These are phyloP conservation scores for Papiliotrema flavescens DNA, from an alignment of 1,284 basidiomycete species.

Conservation along the genomic window DNA sequence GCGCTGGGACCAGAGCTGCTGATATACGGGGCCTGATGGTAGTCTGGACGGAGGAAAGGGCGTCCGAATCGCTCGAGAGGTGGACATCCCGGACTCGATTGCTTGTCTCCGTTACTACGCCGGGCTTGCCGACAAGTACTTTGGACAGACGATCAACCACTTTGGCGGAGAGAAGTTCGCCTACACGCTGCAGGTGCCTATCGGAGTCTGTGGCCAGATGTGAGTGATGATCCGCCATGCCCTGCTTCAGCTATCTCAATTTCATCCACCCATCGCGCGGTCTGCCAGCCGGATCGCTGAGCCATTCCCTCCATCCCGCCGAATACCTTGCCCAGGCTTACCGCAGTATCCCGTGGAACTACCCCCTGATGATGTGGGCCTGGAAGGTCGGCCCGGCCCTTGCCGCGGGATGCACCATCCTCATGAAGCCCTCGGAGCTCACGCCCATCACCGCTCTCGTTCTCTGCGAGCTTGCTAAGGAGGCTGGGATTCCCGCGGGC, in stretches of 20 bases:
- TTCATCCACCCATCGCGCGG: too few relatives aligned
- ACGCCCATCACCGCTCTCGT: conserved; percentile 82
- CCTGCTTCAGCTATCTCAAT: background rate
- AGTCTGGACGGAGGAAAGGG: conserved; percentile 79
- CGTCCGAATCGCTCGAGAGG: conserved; percentile 73
- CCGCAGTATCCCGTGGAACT: conserved; percentile 83
- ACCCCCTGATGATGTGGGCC: conserved; percentile 86
- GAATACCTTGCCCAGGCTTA: background rate
- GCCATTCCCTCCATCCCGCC: background rate
- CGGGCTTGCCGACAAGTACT: conserved; percentile 63
- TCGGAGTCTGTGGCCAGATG: conserved; percentile 91
- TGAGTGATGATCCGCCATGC: conserved; percentile 44
- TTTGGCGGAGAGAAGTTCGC: conserved; percentile 62
- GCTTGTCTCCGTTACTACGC: conserved; percentile 77
- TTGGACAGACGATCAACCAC: conserved; percentile 50
- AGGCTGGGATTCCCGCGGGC: conserved; percentile 76
- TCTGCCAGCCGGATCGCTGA: too few relatives aligned
- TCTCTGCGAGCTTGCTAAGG: conserved; percentile 48
- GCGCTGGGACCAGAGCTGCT: conserved; percentile 11
- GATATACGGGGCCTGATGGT: conserved; percentile 49
- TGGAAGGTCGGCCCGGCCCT: conserved; percentile 91
- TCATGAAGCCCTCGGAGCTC: conserved; percentile 74
- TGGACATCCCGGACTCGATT: conserved; percentile 78
- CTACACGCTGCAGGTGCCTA: conserved; percentile 86
- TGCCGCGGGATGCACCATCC: conserved; percentile 56